Conservation (phyloP, 305 asterid species). For the Solanum hybrid region DNA sequence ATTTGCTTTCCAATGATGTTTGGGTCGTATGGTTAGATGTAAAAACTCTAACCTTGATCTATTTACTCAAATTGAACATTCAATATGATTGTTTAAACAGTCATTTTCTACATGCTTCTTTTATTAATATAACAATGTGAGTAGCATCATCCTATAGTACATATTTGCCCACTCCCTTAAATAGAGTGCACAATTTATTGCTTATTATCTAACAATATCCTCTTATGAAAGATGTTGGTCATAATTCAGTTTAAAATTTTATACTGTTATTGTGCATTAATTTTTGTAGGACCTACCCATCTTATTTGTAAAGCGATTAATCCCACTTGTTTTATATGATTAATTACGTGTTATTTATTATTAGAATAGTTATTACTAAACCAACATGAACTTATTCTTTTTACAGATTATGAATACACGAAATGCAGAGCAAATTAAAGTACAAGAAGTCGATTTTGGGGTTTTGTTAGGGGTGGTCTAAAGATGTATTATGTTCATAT, state of each 20-base stretch:
- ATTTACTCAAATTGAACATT: not conserved
- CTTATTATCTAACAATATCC: not conserved
- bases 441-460: not conserved
- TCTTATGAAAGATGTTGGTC: not conserved
- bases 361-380: not conserved
- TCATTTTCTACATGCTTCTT: not conserved
- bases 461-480: not conserved
- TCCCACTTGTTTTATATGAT: not conserved
- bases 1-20: not conserved
- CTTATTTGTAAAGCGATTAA: not conserved
- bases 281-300: not conserved
- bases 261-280: not conserved
- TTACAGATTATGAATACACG: not conserved
- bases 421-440: not conserved
- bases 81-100: not conserved
- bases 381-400: not conserved
- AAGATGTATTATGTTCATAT: not conserved
- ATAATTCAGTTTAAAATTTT: not conserved
- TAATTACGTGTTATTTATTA: not conserved
- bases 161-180: not conserved
- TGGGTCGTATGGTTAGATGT: not conserved
- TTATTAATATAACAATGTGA: not conserved
- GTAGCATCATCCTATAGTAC: not conserved
- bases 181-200: not conserved
- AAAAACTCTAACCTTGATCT: not conserved